Percentiles rank a stretch among this genome's conserved stretches.
phyloP scores from a whole-genome alignment of 306 rosid genomes.

The Glycine soja region DNA sequence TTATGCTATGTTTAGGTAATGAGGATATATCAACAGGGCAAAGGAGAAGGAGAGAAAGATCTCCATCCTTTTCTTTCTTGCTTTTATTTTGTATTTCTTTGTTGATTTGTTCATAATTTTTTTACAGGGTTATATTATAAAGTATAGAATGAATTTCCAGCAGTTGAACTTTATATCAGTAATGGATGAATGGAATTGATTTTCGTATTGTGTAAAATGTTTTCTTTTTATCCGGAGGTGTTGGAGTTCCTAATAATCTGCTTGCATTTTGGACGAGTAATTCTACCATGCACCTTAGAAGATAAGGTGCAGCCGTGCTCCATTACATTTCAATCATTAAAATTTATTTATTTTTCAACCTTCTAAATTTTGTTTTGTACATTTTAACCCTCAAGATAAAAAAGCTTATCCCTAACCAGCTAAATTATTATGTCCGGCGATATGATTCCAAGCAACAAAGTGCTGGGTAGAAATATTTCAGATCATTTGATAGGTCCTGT shows the following conservation, averaged over 20 bases:
- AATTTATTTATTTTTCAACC: too few relatives aligned
- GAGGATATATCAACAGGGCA: constrained; percentile 9
- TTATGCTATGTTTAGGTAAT: neutral
- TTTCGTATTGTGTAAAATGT: neutral
- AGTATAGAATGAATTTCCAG: neutral
- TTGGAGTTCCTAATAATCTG: neutral
- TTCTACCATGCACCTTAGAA: too few relatives aligned
- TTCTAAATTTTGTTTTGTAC: too few relatives aligned
- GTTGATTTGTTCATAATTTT: constrained; percentile 6
- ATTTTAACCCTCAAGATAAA: neutral
- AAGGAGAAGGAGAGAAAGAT: neutral
- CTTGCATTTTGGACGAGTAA: too few relatives aligned
- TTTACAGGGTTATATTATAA: neutral
- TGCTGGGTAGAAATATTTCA: too few relatives aligned
- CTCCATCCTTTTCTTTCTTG: neutral
- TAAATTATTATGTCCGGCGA: neutral
- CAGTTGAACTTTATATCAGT: neutral
- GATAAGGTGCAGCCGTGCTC: too few relatives aligned
- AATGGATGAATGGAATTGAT: neutral
- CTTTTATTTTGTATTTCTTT: constrained; percentile 12
- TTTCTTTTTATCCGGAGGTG: neutral
- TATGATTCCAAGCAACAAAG: neutral
- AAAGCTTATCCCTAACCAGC: neutral
- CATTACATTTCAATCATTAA: too few relatives aligned
- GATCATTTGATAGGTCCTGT: too few relatives aligned